Evolutionary conservation across 2,329 filamentous ascomycete genomes (phyloP), one percentile per base, ranked within the genome.

Genomic region (Neocatenulostroma microsporum): DNA sequence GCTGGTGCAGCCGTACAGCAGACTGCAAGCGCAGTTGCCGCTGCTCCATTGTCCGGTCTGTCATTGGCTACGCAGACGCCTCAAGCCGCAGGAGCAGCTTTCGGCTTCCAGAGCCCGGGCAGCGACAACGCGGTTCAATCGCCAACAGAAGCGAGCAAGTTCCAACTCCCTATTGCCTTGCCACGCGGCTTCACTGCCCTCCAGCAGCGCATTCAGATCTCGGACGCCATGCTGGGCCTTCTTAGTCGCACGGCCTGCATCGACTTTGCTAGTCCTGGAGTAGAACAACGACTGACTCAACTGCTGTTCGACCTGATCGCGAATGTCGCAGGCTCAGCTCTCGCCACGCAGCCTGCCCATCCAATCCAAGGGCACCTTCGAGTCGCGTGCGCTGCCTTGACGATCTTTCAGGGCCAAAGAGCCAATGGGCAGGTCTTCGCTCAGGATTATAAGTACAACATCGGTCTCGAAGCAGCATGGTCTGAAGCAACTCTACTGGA

Each of bases 221-320:
- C 52, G 1, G 47, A 51, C n/a, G 40, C 45, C 4, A 49, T 55
- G 30, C 40, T 55, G 13, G 44, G 45, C 4, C 42, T 57, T 4
- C 34, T 58, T 19, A 53, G 52, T 26, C 49, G 54, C 8, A 57
- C 53, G 8, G 55, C 55, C 13, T 58, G 55, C 37, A 52, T 58
- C 32, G 54, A 57, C 39, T 57, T 54, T 30, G 50, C 31, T 11
- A 56, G 53, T 41, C 47, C 47, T 12, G 55, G 55, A 1, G 48
- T 53, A 5, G 53, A 56, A 32, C 34, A 42, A 19, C 41, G 55
- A 13, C 34, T 58, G 24, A 50, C 56, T 26, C 46, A 55, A 37
- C 42, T 57, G 5, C 42, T 58, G 9, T 51, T 52, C 38, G 55
- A 57, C 27, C 43, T 57, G 21, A 49, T 57, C 21, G 46, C 53